Evolutionary conservation across 73 alveolate genomes (phyloP), one percentile per base, ranked within the genome.

Genomic region (Blepharisma stoltei): DNA sequence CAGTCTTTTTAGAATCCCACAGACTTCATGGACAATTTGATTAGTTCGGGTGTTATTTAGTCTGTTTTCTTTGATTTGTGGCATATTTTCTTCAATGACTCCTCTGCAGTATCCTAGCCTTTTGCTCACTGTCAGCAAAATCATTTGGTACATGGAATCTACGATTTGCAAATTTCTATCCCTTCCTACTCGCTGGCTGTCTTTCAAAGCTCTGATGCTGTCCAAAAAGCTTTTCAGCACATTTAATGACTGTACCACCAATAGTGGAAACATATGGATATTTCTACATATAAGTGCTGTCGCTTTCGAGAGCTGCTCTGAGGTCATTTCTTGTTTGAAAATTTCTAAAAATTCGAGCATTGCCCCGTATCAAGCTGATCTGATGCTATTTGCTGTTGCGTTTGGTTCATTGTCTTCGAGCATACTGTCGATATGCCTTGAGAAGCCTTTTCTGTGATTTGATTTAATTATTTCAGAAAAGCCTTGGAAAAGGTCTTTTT

Each of bases 401-500:
- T 25, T 60, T 1, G 23, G 14, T 2, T 60, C 73, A 25, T 60
- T 14, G 2, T 60, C 73, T 60, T 60, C 73, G n/a, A 60, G 14
- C 14, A 60, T 8, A 60, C 73, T 60, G 46, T 60, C 73, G 45
- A 60, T 60, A 25, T 60, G 73, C 73, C 45, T 60, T n/a, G 46
- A 14, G 5, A 60, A 60, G 45, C 73, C 23, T 20, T n/a, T n/a
- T 25, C 23, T 60, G 73, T 60, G 73, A 14, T n/a, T 25, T 60
- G 73, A 25, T 60, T 60, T 60, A 9, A 60, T 60, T 60, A 60
- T 60, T 18, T 14, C 18, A 9, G 48, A 18, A 25, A 60, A 60
- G 45, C 73, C 73, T 60, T 60, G 73, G 45, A 60, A 60, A 1
- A 60, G 14, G 46, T 60, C 73, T 60, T 60, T 60, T 60, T 60